Evolutionary conservation across 2,329 filamentous ascomycete genomes (phyloP).

Genomic region (Geoglossum cookeanum): DNA sequence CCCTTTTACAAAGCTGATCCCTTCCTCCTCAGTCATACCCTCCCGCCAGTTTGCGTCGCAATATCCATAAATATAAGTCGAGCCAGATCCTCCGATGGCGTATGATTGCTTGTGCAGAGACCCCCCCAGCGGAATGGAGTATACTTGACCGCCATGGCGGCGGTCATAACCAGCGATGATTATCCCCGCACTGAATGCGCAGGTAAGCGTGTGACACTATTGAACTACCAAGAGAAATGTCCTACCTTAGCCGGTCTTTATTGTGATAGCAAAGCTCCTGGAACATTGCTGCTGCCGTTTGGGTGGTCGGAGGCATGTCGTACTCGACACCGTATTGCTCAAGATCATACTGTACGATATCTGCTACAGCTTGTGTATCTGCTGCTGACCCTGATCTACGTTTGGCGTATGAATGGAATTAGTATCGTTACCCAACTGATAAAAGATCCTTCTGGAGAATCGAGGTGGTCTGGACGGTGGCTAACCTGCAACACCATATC

Average conservation of each 20-base stretch:
- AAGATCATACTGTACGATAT: conserved; percentile 94
- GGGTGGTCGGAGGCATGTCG: conserved; percentile 76
- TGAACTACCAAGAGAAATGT: conserved; percentile 37
- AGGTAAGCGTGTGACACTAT: conserved; percentile 78
- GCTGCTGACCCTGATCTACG: conserved; percentile 68
- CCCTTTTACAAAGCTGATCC: conserved; percentile 81
- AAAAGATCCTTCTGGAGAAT: too few species aligned
- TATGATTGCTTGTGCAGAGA: conserved; percentile 96
- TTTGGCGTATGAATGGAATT: background rate
- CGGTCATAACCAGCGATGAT: conserved; percentile 98
- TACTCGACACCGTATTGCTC: conserved; percentile 83
- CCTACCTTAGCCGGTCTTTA: conserved; percentile 75
- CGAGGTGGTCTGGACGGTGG: conserved; percentile 93
- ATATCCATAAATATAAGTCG: conserved; percentile 98
- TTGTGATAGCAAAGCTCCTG: conserved; percentile 97
- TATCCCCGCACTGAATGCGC: conserved; percentile 54
- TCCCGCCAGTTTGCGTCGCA: conserved; percentile 94
- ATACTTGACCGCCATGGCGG: conserved; percentile 88
- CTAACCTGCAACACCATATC: conserved; percentile 98
- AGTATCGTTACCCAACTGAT: conserved; percentile 87
- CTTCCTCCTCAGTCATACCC: conserved; percentile 80
- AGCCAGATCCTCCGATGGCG: conserved; percentile 87
- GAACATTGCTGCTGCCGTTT: conserved; percentile 88
- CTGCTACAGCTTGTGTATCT: conserved; percentile 92
- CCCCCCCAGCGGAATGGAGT: conserved; percentile 88